Evolutionary conservation across 2,329 filamentous ascomycete genomes (phyloP).

Genomic region (Fusarium heterosporum): DNA sequence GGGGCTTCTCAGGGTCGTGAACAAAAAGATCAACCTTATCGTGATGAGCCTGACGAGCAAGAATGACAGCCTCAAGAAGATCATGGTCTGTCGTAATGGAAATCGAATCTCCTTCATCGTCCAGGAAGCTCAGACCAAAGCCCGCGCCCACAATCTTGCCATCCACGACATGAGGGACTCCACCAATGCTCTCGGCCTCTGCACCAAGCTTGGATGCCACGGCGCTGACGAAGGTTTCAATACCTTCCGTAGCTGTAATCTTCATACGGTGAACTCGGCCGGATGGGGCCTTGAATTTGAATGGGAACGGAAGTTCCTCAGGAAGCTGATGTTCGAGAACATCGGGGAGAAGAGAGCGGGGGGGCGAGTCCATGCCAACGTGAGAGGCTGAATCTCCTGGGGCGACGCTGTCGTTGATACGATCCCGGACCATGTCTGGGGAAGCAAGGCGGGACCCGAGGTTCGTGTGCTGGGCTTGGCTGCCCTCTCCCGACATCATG

Average conservation of each 20-base stretch:
- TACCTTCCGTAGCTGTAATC: conserved; percentile 81
- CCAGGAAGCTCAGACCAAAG: conserved; percentile 93
- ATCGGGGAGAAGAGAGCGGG: conserved; percentile 70
- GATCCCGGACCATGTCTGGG: conserved; percentile 78
- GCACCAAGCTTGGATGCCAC: conserved; percentile 86
- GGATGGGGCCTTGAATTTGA: conserved; percentile 99
- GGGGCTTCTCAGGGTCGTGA: conserved; percentile 91
- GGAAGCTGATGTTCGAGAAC: conserved; percentile 63
- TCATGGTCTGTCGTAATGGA: conserved; percentile 97
- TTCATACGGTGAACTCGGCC: conserved; percentile 94
- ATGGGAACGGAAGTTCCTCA: conserved; percentile 86
- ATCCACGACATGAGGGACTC: conserved; percentile 80
- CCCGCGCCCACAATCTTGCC: conserved; percentile 81
- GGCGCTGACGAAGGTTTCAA: conserved; percentile 79
- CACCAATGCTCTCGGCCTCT: conserved; percentile 87
- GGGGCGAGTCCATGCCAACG: conserved; percentile 81
- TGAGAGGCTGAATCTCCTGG: conserved; percentile 97
- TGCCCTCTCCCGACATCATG: conserved; percentile 91
- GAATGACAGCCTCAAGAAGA: conserved; percentile 86
- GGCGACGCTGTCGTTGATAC: conserved; percentile 82
- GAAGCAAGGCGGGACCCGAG: conserved; percentile 81
- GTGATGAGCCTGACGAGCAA: conserved; percentile 79
- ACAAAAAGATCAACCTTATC: conserved; percentile 99
- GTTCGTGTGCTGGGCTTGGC: conserved; percentile 74
- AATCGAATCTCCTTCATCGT: conserved; percentile 96